These are phyloP conservation scores for Anaeromyces robustus DNA, from an alignment of 192 early-diverging fungal genomes.

Conservation along the genomic window DNA sequence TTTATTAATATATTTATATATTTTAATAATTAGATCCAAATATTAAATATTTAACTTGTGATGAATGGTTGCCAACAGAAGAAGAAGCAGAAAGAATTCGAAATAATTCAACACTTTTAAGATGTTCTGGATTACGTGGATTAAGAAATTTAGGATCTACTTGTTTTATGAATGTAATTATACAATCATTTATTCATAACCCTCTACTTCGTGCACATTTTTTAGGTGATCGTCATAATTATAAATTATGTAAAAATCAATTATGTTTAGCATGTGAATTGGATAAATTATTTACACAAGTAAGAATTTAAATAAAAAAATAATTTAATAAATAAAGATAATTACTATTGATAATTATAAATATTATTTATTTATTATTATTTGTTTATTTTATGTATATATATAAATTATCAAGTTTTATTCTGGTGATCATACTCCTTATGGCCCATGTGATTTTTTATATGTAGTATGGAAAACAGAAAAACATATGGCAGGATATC, in stretches of 20 bases:
- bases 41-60: constrained; percentile 19
- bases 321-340: not conserved
- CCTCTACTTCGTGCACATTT: constrained; percentile 79
- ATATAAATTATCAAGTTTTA: constrained; percentile 29
- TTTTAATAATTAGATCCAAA: constrained; percentile 20
- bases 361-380: not conserved
- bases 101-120: constrained; percentile 13
- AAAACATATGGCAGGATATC: constrained; percentile 74
- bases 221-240: constrained; percentile 76
- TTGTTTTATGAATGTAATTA: constrained; percentile 88
- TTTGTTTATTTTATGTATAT: not conserved
- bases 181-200: constrained; percentile 86
- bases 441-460: constrained; percentile 67
- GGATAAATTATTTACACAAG: constrained; percentile 61
- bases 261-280: constrained; percentile 89
- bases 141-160: constrained; percentile 84
- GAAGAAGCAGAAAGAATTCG: constrained; percentile 27
- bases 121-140: constrained; percentile 60
- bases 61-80: constrained; percentile 37
- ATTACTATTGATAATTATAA: not conserved
- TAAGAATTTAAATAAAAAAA: constrained; percentile 12
- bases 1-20: not conserved
- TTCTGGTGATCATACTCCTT: constrained; percentile 49
- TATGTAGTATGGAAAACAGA: constrained; percentile 80
- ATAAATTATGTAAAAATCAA: constrained; percentile 25